Percentiles rank a stretch among this genome's conserved stretches.
Evolutionary conservation across 2,329 filamentous ascomycete species (phyloP).

Genomic region (Pseudonectria foliicola): DNA sequence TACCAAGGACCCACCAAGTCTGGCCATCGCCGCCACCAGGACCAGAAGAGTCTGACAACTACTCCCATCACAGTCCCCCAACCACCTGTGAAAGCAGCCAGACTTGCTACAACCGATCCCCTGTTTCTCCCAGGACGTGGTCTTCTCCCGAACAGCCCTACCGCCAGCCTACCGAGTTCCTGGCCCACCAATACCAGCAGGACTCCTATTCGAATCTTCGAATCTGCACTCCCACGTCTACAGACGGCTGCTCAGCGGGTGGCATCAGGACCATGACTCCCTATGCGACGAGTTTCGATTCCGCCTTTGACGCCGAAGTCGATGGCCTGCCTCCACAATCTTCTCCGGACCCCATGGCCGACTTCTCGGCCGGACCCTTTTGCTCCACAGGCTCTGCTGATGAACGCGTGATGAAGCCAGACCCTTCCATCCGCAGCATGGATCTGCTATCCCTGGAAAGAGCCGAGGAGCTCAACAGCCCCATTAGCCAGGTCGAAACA

Average conservation of each 20-base stretch:
- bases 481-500: conserved; percentile 5
- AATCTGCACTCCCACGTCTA: conserved; percentile 21
- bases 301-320: conserved; percentile 12
- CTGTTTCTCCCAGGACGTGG: conserved; percentile 30
- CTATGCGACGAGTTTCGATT: conserved; percentile 9
- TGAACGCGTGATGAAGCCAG: conserved; percentile 10
- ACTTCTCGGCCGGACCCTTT: conserved; percentile 9
- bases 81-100: conserved; percentile 14
- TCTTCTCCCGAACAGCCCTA: conserved; percentile 21
- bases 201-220: conserved; percentile 15
- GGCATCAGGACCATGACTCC: conserved; percentile 14
- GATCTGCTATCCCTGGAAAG: conserved; percentile 4
- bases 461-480: conserved; percentile 4
- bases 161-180: conserved; percentile 11
- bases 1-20: conserved; percentile 14
- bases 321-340: conserved; percentile 11
- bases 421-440: conserved; percentile 9
- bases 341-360: conserved; percentile 6
- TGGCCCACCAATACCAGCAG: conserved; percentile 14
- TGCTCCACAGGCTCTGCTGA: conserved; percentile 15
- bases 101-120: conserved; percentile 21
- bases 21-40: conserved; percentile 32
- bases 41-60: conserved; percentile 31
- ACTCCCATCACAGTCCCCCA: conserved; percentile 28
- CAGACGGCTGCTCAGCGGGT: conserved; percentile 11